A percentile compares a stretch with the other conserved stretches of the same genome.
Conservation (phyloP, 305 asterid genomes). For the Striga hermonthica region DNA sequence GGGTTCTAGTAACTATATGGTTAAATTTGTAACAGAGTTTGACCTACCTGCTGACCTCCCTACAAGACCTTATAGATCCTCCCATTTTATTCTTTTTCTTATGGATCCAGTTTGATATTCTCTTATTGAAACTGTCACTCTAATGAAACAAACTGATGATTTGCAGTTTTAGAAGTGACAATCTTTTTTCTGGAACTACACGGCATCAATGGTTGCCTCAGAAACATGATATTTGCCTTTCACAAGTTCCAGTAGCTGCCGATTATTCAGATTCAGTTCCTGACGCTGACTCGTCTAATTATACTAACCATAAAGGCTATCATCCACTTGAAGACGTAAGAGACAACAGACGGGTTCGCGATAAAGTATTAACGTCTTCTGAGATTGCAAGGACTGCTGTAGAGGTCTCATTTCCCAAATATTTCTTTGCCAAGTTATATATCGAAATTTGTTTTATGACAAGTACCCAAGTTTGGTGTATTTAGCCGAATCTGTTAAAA, state of each 20-base stretch:
- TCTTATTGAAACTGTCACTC: conserved; percentile 22
- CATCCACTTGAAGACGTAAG: conserved; percentile 82
- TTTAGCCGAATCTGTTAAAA: conserved; percentile 22
- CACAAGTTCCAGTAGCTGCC: conserved; percentile 73
- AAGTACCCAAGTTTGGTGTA: conserved; percentile 2
- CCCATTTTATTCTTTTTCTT: conserved; percentile 3
- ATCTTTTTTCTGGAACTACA: conserved; percentile 50
- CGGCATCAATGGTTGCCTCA: conserved; percentile 42
- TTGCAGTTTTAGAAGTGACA: conserved; percentile 54
- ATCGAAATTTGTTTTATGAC: conserved; percentile 21
- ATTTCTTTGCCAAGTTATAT: conserved; percentile 29
- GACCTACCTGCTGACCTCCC: conserved; percentile 12
- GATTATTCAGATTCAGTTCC: conserved; percentile 82
- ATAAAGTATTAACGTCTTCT: conserved; percentile 57
- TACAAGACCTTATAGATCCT: conserved; percentile 14
- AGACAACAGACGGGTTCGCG: conserved; percentile 46
- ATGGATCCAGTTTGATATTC: conserved; percentile 24
- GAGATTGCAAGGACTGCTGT: conserved; percentile 76
- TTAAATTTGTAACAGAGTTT: background rate
- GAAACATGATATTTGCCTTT: conserved; percentile 42
- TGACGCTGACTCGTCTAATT: conserved; percentile 67
- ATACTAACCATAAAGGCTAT: conserved; percentile 47
- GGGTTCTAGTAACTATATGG: background rate
- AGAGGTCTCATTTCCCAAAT: conserved; percentile 46
- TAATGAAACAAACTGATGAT: conserved; percentile 13